Base-by-base conservation (phyloP, 345 rosid genomes). In the Arabis hirsuta region DNA sequence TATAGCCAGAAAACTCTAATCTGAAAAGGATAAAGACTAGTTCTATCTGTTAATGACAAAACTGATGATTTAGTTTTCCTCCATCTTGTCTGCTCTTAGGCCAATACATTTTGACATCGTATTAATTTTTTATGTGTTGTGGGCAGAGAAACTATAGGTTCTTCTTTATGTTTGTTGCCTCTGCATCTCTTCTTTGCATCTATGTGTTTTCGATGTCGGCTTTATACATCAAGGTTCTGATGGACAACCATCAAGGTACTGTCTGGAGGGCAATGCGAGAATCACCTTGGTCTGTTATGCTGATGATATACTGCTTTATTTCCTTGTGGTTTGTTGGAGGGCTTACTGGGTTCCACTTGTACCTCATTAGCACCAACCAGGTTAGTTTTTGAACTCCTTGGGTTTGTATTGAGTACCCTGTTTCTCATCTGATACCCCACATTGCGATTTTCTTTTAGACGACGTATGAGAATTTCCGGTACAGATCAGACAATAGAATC, bases 271-370 rank as follows among this genome's bases (percentile, higher is more conserved):
- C 99, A 7, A 88, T 95, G 96, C 79, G 82, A 79, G 89, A 84
- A 77, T 91, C 99, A 50, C 97, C 97, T 56, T 87, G 90, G 54
- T 86, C 97, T 48, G 91, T 91, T 13, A 26, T 87, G 50, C 80
- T 95, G 55, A 91, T 95, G 96, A 84, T 73, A 51, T 91, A 91
- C 73, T 87, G 96, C 81, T 95, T 91, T 79, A 83, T 91, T 55
- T 64, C 90, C 6, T 82, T 95, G 41, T 95, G 99, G 97, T 91
- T 91, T 82, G 99, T 95, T 55, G 93, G 96, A 67, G 97, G 99
- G 31, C 93, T 95, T 52, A 88, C 97, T 5, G 97, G 96, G 61
- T 91, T 91, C 78, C 99, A 95, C 80, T 80, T 85, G 66, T 91
- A 95, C 81, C 96, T 95, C 66, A 90, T 91, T 14, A 84, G 87